Evolutionary conservation across 2,329 filamentous ascomycete genomes (phyloP).

Genomic region (Cryphonectria naterciae): DNA sequence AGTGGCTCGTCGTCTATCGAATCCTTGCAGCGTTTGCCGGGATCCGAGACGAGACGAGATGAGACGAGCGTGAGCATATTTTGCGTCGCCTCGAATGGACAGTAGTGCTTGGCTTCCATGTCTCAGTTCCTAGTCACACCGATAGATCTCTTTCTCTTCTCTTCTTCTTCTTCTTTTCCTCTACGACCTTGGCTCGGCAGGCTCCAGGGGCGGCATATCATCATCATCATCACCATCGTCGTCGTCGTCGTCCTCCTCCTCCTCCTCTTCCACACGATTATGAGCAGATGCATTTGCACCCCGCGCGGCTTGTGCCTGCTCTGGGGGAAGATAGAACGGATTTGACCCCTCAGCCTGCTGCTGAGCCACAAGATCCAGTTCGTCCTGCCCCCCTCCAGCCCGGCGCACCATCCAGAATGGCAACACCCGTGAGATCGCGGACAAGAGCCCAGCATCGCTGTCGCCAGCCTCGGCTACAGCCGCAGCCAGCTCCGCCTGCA

Average conservation of each 20-base stretch:
- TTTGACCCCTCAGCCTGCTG: slow-evolving; percentile 9
- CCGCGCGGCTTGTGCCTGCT: neutral
- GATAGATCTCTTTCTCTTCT: neutral
- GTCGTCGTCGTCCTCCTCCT: neutral
- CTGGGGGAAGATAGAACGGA: neutral
- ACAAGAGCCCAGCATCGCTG: slow-evolving; percentile 11
- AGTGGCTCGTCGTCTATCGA: neutral
- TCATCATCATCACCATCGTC: neutral
- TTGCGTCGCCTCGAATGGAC: no score
- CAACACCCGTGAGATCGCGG: slow-evolving; percentile 15
- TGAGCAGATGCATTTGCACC: neutral
- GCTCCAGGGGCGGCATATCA: slow-evolving; percentile 6
- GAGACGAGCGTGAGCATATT: neutral
- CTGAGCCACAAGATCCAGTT: neutral
- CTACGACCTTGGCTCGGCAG: neutral
- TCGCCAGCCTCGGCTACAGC: neutral
- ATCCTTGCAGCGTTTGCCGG: slow-evolving; percentile 21
- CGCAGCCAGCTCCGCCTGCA: slow-evolving; percentile 3
- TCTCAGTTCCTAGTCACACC: neutral
- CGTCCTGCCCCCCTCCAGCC: neutral
- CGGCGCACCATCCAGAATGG: slow-evolving; percentile 19
- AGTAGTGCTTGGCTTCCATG: neutral
- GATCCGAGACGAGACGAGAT: slow-evolving; percentile 15
- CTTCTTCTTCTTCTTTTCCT: neutral
- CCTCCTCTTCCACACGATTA: neutral